phyloP scores from a whole-genome alignment of 1,284 basidiomycete species.

The Caloboletus inedulis region DNA sequence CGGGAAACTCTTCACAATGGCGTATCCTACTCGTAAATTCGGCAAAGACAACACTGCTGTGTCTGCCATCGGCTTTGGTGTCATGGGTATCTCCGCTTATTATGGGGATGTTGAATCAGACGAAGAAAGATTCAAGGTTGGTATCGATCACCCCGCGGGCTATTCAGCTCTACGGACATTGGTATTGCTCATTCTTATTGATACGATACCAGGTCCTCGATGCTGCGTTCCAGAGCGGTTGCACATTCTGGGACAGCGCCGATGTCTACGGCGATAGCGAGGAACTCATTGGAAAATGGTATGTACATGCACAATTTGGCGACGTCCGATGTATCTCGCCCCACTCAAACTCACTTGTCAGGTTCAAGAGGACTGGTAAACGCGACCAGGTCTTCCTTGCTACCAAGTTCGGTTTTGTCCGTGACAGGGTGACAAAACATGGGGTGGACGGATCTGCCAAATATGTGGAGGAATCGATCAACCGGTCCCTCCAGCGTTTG shows the following conservation, averaged over 20 bases:
- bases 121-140: slow-evolving; percentile 45
- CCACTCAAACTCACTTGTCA: slow-evolving; percentile 1
- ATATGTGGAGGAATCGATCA: slow-evolving; percentile 26
- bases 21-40: slow-evolving; percentile 30
- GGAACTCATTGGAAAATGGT: slow-evolving; percentile 42
- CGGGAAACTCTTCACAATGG: slow-evolving; percentile 2
- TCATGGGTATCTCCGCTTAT: slow-evolving; percentile 38
- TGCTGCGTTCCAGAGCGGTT: slow-evolving; percentile 31
- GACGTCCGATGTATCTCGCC: too few relatives aligned
- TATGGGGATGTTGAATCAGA: slow-evolving; percentile 38
- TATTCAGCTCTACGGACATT: background rate
- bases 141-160: background rate
- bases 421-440: slow-evolving; percentile 1
- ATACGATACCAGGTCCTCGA: slow-evolving; percentile 25
- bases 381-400: slow-evolving; percentile 45
- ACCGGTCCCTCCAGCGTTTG: slow-evolving; percentile 32
- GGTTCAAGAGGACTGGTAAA: slow-evolving; percentile 39
- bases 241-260: slow-evolving; percentile 41
- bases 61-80: slow-evolving; percentile 39
- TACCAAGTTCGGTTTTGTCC: slow-evolving; percentile 41
- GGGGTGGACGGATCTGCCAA: slow-evolving; percentile 23
- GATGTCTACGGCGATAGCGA: slow-evolving; percentile 38
- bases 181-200: background rate
- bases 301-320: too few relatives aligned
- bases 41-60: slow-evolving; percentile 23